Evolutionary conservation across 306 rosid species (phyloP).

Genomic region (Begonia peltatifolia): DNA sequence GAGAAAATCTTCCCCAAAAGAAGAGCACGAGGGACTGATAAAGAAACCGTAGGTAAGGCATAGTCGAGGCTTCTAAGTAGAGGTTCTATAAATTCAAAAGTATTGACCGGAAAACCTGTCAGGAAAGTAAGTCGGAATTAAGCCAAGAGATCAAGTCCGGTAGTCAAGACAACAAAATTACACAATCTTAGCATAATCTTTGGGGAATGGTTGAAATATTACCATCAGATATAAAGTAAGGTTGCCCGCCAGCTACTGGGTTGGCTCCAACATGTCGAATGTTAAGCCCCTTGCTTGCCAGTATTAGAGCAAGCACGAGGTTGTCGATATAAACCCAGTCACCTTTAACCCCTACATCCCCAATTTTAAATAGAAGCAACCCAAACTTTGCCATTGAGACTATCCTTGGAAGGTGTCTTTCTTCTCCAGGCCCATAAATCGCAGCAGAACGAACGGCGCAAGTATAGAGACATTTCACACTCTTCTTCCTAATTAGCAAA

Average conservation of each 20-base stretch:
- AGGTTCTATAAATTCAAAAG: slow-evolving; percentile 74
- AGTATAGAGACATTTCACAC: slow-evolving; percentile 45
- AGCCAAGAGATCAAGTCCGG: too few relatives aligned
- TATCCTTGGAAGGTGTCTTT: slow-evolving; percentile 83
- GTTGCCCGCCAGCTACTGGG: slow-evolving; percentile 81
- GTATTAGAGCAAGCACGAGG: slow-evolving; percentile 67
- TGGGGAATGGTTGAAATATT: slow-evolving; percentile 7
- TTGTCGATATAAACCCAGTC: slow-evolving; percentile 91
- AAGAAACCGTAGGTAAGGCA: slow-evolving; percentile 38
- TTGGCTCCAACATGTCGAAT: slow-evolving; percentile 24
- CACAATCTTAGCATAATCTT: not conserved
- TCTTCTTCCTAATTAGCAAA: slow-evolving; percentile 27
- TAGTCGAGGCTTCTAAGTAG: slow-evolving; percentile 63
- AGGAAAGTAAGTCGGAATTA: not conserved
- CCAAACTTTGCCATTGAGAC: slow-evolving; percentile 64
- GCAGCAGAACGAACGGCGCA: slow-evolving; percentile 91
- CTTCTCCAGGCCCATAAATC: slow-evolving; percentile 94
- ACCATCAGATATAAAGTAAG: slow-evolving; percentile 92
- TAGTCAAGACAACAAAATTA: too few relatives aligned
- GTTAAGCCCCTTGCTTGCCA: slow-evolving; percentile 94
- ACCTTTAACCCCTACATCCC: slow-evolving; percentile 48
- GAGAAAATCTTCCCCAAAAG: slow-evolving; percentile 46
- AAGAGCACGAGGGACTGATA: slow-evolving; percentile 53
- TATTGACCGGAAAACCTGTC: slow-evolving; percentile 73
- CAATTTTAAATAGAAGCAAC: slow-evolving; percentile 55